A percentile compares a stretch with the other conserved stretches of the same genome.
Evolutionary conservation across 2,329 filamentous ascomycete species (phyloP).

Genomic region (Monosporascus cannonballus): DNA sequence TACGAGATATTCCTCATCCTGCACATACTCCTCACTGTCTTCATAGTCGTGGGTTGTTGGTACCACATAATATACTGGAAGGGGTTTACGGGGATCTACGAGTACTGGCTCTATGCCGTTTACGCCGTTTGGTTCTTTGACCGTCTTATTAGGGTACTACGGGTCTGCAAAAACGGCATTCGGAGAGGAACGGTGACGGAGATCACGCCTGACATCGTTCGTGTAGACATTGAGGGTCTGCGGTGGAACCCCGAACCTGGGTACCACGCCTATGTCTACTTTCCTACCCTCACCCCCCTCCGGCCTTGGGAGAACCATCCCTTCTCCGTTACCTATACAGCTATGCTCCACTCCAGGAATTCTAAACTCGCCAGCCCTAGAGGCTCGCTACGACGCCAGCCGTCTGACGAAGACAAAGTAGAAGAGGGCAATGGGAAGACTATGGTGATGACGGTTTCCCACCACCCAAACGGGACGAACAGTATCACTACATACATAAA

Average conservation of each 20-base stretch:
- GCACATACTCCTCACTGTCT: conserved; percentile 8
- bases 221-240: conserved; percentile 35
- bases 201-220: conserved; percentile 26
- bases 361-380: not conserved
- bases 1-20: conserved; percentile 13
- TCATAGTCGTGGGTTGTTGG: conserved; percentile 21
- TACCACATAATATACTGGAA: conserved; percentile 24
- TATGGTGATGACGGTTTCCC: not conserved
- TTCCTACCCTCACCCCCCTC: conserved; percentile 36
- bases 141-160: conserved; percentile 31
- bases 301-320: conserved; percentile 49
- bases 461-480: not conserved
- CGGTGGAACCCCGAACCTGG: conserved; percentile 26
- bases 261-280: conserved; percentile 40
- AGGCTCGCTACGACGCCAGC: not conserved
- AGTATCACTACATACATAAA: conserved; percentile 5
- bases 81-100: conserved; percentile 3
- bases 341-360: conserved; percentile 1
- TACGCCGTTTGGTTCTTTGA: conserved; percentile 33
- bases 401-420: not conserved
- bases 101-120: conserved; percentile 16
- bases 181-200: conserved; percentile 30
- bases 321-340: conserved; percentile 36
- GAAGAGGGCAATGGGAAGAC: not conserved
- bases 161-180: conserved; percentile 32